Evolutionary conservation across 768 basidiomycete genomes (phyloP), one percentile per base, ranked within the genome.

Genomic region (Termitomyces sp.): DNA sequence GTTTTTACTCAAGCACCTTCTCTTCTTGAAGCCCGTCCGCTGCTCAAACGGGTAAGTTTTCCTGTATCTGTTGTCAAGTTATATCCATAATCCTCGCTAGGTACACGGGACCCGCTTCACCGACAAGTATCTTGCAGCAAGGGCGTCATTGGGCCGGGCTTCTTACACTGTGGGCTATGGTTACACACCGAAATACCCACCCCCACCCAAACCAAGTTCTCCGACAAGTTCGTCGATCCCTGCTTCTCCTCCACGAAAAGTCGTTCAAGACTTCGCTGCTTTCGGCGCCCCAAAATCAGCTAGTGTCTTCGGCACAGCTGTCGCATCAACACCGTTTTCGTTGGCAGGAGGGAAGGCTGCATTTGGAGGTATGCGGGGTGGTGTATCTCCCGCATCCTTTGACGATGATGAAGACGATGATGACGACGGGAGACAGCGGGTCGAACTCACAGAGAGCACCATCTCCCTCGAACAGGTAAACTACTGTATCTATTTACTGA

Each of bases 391-490:
- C 51, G 62, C 64, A 15, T 56, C 58, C 12, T 77, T 77, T 54
- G 81, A 80, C 45, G 78, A 75, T 15, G 83, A 85, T 8, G 88
- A 88, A n/a, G 90, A 92, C 0, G 91, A 93, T 0, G 92, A 85
- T 1, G 78, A 79, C 0, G 75, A 80, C 50, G 81, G 83, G 17
- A 77, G 77, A 62, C 89, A 93, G 68, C 82, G 74, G 59, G 82
- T 97, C 22, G 86, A 88, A 64, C 73, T 96, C 59, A 75, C 78
- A 60, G 90, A 93, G 65, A 90, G 87, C 63, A 84, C 87, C 30
- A 98, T 99, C 68, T 87, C 90, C 12, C 76, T 97, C 56, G 96
- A 98, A 60, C 96, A 98, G 81, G 93, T 93, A n/a, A n/a, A n/a
- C n/a, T n/a, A n/a, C n/a, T n/a, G n/a, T n/a, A n/a, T n/a, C n/a